A percentile compares a stretch with the other conserved stretches of the same genome.
Evolutionary conservation across 352 stramenopile species (phyloP).

Genomic region (Phytophthora quininea): DNA sequence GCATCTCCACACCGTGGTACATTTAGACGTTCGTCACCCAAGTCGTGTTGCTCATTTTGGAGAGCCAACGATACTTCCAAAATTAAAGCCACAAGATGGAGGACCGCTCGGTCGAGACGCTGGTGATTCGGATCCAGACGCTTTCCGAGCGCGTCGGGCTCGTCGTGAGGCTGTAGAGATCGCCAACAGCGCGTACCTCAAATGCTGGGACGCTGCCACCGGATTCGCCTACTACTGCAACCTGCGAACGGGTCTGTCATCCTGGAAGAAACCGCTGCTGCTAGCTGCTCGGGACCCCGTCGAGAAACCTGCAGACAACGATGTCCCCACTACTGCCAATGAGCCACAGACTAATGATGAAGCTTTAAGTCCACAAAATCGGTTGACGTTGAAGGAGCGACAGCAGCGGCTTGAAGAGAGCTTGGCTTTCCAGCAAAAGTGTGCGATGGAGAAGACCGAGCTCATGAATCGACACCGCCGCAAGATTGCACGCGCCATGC

Average conservation of each 20-base stretch:
- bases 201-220: constrained; percentile 51
- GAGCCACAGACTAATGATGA: not conserved
- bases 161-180: constrained; percentile 32
- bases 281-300: constrained; percentile 33
- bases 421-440: constrained; percentile 41
- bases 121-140: constrained; percentile 44
- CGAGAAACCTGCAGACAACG: not conserved
- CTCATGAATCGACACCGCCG: constrained; percentile 37
- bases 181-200: constrained; percentile 44
- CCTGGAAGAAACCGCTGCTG: constrained; percentile 53
- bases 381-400: constrained; percentile 31
- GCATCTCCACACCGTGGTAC: no score
- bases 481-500: constrained; percentile 46
- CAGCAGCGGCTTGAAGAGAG: constrained; percentile 36
- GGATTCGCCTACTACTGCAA: constrained; percentile 62
- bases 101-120: constrained; percentile 10
- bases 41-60: no score
- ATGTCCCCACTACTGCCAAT: not conserved
- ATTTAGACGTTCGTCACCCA: no score
- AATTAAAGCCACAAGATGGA: not conserved
- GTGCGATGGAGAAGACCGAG: constrained; percentile 36
- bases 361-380: not conserved
- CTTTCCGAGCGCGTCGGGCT: constrained; percentile 37
- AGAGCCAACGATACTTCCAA: not conserved
- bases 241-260: constrained; percentile 43